Base-by-base conservation (phyloP, 352 stramenopile genomes). In the Pythium sp. region DNA sequence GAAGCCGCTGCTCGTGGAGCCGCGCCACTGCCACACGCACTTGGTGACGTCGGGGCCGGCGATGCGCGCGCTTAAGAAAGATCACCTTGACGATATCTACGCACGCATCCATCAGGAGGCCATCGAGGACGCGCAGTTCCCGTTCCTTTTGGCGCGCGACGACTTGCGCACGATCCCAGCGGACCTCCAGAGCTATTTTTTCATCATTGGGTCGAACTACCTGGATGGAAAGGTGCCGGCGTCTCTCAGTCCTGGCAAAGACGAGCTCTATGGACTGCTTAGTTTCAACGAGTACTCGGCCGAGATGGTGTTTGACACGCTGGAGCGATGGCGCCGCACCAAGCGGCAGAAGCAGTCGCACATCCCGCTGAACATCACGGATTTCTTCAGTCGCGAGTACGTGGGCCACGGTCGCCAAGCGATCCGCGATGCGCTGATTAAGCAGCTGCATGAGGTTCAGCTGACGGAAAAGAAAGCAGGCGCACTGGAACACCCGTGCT, bases 321-420 rank as follows among this genome's bases (percentile, higher is more conserved):
- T 80, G 7, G 83, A 92, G 55, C 83, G 86, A 32, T 93, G 86
- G 86, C 78, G 80, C 60, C 83, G 77, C 53, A 81, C 69, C 26
- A 88, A 90, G 57, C 76, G 86, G 22, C 74, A 84, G 61, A 83
- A 85, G 65, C 74, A 88, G 60, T 65, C 80, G 34, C 79, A 75
- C n/a, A 77, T 81, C 24, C 73, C 80, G 28, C 76, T 93, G 53
- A 91, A 92, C 58, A 77, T 65, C 22, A 89, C 70, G 24, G 86
- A 93, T 49, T 90, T 93, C 43, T 90, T 87, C 74, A 71, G 73
- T 5, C 80, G 73, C 20, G 77, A 84, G 57, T 88, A 86, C 61
- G 7, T 62, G 3, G 81, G 80, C 47, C 82, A 80, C 38, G 82
- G 79, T 6, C 74, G 74, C 51, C 51, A 70, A 2, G 64, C 49